These are phyloP conservation scores for Acrodontium crateriforme DNA, from an alignment of 2,329 filamentous ascomycete species.

Conservation along the genomic window DNA sequence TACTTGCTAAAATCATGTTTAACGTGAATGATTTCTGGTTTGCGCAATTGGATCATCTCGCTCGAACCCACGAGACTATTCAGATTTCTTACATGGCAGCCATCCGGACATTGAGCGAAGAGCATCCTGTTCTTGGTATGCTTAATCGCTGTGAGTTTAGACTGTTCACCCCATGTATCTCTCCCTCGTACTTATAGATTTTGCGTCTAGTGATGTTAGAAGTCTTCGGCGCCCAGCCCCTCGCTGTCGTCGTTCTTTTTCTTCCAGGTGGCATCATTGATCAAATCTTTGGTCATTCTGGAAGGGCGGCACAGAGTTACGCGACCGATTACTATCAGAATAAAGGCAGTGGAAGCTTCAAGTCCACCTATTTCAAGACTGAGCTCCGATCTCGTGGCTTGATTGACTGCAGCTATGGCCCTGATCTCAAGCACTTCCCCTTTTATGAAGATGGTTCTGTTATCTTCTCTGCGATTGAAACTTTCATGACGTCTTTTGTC, in stretches of 20 bases:
- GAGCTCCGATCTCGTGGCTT: constrained; percentile 29
- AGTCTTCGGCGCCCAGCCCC: constrained; percentile 16
- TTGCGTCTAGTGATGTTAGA: constrained; percentile 10
- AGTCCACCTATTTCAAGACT: constrained; percentile 27
- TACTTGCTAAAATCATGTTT: constrained; percentile 38
- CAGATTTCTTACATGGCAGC: constrained; percentile 34
- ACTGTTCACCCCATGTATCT: no score
- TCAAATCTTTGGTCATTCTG: constrained; percentile 7
- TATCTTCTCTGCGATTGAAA: constrained; percentile 24
- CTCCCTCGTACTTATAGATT: no score
- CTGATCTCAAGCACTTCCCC: constrained; percentile 29
- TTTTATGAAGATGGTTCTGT: constrained; percentile 31
- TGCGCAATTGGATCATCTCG: constrained; percentile 31
- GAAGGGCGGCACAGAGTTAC: constrained; percentile 6
- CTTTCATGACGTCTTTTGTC: constrained; percentile 30
- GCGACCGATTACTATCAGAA: constrained; percentile 6
- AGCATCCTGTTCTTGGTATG: constrained; percentile 32
- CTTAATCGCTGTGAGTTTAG: constrained; percentile 25
- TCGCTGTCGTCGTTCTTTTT: constrained; percentile 8
- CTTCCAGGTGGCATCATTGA: constrained; percentile 15
- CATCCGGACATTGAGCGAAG: constrained; percentile 31
- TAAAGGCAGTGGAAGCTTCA: constrained; percentile 16
- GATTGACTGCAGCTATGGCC: constrained; percentile 23
- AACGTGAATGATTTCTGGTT: constrained; percentile 36
- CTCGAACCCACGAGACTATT: constrained; percentile 29